These are phyloP conservation scores for Pythium apleroticum DNA, from an alignment of 352 stramenopile genomes.

Conservation along the genomic window DNA sequence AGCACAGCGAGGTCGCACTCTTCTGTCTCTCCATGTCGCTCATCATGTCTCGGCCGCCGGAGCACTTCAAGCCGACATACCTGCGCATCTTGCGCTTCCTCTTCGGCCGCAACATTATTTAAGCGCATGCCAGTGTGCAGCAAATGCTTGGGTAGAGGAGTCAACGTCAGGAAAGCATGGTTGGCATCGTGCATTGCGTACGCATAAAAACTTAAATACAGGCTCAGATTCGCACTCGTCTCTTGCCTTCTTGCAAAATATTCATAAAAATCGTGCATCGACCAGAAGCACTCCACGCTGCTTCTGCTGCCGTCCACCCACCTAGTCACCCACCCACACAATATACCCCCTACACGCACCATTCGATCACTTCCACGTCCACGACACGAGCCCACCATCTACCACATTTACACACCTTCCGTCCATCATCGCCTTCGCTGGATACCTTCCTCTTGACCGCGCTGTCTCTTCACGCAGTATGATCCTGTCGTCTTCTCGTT, in stretches of 20 bases:
- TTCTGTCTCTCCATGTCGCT: constrained; percentile 85
- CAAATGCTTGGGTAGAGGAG: neutral
- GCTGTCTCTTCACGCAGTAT: neutral
- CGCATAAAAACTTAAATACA: constrained; percentile 29
- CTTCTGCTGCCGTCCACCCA: neutral
- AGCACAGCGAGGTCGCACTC: constrained; percentile 73
- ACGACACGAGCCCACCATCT: constrained; percentile 3
- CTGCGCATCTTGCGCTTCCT: constrained; percentile 78
- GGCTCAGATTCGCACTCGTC: constrained; percentile 4
- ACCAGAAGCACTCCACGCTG: constrained; percentile 1
- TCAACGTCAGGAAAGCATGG: neutral
- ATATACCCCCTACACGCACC: constrained; percentile 4
- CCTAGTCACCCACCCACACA: constrained; percentile 17
- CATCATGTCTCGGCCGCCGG: constrained; percentile 79
- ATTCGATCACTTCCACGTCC: constrained; percentile 4
- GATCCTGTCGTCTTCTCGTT: neutral
- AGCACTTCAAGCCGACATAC: constrained; percentile 87
- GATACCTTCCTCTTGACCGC: constrained; percentile 7
- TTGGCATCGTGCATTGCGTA: neutral
- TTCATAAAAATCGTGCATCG: constrained; percentile 16
- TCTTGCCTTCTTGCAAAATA: constrained; percentile 16
- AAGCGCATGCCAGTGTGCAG: constrained; percentile 9
- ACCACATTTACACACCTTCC: constrained; percentile 2
- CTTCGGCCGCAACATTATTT: constrained; percentile 80
- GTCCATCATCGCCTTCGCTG: constrained; percentile 11